phyloP scores from a whole-genome alignment of 1,284 basidiomycete species.

The Calocybe gambosa region DNA sequence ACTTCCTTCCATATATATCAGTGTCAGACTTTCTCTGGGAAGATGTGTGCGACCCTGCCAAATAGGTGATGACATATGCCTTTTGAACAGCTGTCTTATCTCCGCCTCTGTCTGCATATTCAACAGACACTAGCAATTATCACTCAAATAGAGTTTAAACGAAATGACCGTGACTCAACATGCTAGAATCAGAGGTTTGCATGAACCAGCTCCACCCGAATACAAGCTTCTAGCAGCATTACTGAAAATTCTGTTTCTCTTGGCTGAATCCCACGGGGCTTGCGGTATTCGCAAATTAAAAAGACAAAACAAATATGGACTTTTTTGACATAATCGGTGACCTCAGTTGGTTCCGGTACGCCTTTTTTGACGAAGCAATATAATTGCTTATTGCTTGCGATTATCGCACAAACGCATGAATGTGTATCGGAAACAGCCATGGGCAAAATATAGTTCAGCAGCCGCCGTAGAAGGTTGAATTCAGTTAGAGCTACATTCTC shows the following conservation, averaged over 20 bases:
- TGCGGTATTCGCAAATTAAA: not conserved
- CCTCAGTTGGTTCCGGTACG: not conserved
- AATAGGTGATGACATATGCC: conserved; percentile 12
- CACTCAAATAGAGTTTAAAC: not conserved
- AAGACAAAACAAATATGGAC: no score
- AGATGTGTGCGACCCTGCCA: conserved; percentile 9
- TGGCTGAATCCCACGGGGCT: conserved; percentile 6
- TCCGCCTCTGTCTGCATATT: conserved; percentile 1
- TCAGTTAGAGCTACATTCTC: not conserved
- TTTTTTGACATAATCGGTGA: not conserved
- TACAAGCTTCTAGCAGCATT: not conserved
- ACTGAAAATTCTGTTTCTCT: conserved; percentile 1
- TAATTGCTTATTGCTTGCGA: no score
- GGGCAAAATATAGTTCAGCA: not conserved
- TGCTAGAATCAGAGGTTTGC: not conserved
- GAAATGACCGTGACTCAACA: not conserved
- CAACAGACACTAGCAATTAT: not conserved
- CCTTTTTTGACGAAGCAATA: not conserved
- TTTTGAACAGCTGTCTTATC: conserved; percentile 7
- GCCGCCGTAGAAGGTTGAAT: not conserved
- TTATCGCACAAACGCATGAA: not conserved
- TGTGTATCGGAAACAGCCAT: not conserved
- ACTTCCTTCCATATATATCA: conserved; percentile 10
- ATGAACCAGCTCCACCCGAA: not conserved
- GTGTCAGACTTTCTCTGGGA: conserved; percentile 3